Evolutionary conservation across 495 filamentous ascomycete species (phyloP).

Genomic region (Jackrogersella minutella): DNA sequence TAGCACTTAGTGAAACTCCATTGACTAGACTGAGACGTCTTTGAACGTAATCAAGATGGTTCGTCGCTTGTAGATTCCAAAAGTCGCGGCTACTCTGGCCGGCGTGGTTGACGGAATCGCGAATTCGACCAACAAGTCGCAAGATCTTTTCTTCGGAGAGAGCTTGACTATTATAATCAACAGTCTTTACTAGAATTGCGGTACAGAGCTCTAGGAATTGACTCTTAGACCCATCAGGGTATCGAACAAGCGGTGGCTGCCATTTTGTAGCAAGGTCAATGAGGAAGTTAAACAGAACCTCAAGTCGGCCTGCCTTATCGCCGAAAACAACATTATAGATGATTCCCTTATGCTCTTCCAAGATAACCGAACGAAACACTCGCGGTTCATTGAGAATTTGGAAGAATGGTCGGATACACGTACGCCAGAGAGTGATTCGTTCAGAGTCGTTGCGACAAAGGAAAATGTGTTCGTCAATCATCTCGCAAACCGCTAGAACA

Average conservation of each 20-base stretch:
- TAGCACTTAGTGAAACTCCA: not conserved
- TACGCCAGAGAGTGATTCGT: constrained; percentile 18
- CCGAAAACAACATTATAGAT: constrained; percentile 29
- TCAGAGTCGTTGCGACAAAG: not conserved
- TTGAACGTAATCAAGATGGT: constrained; percentile 37
- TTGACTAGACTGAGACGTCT: constrained; percentile 26
- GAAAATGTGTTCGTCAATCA: constrained; percentile 18
- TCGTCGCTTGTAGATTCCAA: constrained; percentile 35
- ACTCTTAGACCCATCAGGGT: constrained; percentile 10
- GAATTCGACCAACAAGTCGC: constrained; percentile 13
- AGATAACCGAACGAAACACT: constrained; percentile 20
- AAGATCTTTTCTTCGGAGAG: constrained; percentile 33
- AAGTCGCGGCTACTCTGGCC: constrained; percentile 12
- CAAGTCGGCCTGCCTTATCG: constrained; percentile 9
- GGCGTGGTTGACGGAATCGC: not conserved
- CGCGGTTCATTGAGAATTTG: constrained; percentile 19
- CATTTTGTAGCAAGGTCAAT: constrained; percentile 14
- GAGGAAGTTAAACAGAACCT: constrained; percentile 23
- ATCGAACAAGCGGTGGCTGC: not conserved
- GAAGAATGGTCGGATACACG: constrained; percentile 24
- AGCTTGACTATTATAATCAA: constrained; percentile 40
- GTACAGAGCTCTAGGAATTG: constrained; percentile 38
- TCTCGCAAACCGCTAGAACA: constrained; percentile 8
- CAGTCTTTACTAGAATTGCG: constrained; percentile 32
- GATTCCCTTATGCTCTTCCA: constrained; percentile 19